Conservation (phyloP, 495 filamentous ascomycete species). For the Xylaria acuta region DNA sequence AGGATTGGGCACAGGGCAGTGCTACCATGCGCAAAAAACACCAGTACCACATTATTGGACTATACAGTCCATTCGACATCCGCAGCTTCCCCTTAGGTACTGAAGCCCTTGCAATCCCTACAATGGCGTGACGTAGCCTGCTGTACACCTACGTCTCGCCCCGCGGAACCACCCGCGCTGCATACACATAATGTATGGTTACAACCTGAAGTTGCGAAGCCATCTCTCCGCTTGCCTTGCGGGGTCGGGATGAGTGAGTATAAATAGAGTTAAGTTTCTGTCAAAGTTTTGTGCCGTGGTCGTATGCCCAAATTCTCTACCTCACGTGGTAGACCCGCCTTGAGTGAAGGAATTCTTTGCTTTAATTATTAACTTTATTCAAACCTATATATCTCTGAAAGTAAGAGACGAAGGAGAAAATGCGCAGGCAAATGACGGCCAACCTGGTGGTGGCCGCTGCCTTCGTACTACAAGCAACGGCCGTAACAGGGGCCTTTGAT, state of each 20-base stretch:
- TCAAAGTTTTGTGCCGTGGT: not conserved
- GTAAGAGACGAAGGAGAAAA: not conserved
- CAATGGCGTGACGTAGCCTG: conserved; percentile 9
- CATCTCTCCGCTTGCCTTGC: not conserved
- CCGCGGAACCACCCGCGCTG: not conserved
- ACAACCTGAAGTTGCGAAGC: not conserved
- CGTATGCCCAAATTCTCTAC: not conserved
- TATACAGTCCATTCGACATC: not conserved
- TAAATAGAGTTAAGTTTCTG: not conserved
- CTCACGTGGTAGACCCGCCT: not conserved
- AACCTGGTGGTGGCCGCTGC: not conserved
- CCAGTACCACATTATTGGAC: not conserved
- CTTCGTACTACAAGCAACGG: conserved; percentile 5
- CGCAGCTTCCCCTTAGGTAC: not conserved
- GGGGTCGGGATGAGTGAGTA: conserved; percentile 1
- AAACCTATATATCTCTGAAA: not conserved
- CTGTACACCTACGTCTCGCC: not conserved
- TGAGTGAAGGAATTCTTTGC: not conserved
- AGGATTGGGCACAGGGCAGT: not conserved
- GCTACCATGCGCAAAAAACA: conserved; percentile 3
- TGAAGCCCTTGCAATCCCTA: not conserved
- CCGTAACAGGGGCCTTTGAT: conserved; percentile 35
- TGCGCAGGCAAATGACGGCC: not conserved
- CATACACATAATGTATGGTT: not conserved
- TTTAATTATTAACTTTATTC: not conserved